Conservation (phyloP, 257 asterid species). For the Jasminum sambac region DNA sequence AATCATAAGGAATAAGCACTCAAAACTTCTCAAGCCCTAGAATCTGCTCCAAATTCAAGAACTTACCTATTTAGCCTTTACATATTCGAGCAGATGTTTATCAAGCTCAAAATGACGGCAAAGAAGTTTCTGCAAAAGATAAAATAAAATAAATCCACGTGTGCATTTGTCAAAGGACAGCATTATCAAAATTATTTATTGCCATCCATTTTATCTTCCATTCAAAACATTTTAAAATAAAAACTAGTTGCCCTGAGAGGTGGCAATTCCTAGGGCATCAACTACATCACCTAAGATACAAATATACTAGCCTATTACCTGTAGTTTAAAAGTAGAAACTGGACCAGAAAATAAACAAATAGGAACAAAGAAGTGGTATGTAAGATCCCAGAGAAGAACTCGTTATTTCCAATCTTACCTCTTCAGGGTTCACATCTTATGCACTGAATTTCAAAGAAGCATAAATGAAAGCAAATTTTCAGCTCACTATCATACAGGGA, state of each 20-base stretch:
- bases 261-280: not conserved
- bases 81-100: constrained; percentile 73
- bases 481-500: no score
- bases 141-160: constrained; percentile 4
- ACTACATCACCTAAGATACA: not conserved
- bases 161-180: constrained; percentile 20
- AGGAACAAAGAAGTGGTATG: not conserved
- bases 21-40: not conserved
- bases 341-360: not conserved
- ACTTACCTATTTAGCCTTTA: constrained; percentile 68
- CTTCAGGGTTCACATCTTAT: not conserved
- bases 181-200: not conserved
- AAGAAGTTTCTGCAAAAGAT: constrained; percentile 60
- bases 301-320: not conserved
- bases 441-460: not conserved
- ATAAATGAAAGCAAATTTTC: not conserved
- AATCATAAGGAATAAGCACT: not conserved
- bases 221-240: not conserved
- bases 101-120: constrained; percentile 95
- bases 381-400: not conserved
- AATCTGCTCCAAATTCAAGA: constrained; percentile 12
- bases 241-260: constrained; percentile 7
- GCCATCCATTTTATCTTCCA: constrained; percentile 1
- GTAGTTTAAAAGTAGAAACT: not conserved
- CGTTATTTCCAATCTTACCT: not conserved